phyloP scores from a whole-genome alignment of 306 rosid species.

The Spatholobus suberectus region DNA sequence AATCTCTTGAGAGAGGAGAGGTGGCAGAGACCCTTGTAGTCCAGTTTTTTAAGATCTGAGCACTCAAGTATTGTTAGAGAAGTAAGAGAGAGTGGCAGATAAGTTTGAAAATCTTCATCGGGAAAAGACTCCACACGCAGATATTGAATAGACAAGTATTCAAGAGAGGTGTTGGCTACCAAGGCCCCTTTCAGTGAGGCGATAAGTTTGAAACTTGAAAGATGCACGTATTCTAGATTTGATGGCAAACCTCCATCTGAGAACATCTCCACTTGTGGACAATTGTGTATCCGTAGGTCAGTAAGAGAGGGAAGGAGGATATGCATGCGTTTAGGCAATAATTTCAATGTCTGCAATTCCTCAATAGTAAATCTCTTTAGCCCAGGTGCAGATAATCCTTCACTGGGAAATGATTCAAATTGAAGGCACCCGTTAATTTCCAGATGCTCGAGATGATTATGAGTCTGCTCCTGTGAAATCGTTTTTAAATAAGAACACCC shows the following conservation, averaged over 20 bases:
- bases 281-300: rapidly evolving
- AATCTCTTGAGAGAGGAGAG: neutral
- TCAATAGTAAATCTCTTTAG: no score
- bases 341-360: neutral
- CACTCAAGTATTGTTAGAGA: neutral
- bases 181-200: neutral
- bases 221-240: neutral
- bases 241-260: neutral
- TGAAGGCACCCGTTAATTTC: rapidly evolving
- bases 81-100: neutral
- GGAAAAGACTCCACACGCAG: neutral
- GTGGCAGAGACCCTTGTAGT: neutral
- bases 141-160: rapidly evolving
- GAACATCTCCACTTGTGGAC: neutral
- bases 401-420: neutral
- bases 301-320: neutral
- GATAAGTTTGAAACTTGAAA: neutral
- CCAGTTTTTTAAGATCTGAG: neutral
- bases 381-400: neutral
- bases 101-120: neutral
- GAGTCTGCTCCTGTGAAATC: neutral
- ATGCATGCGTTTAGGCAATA: neutral
- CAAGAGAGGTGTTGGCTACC: neutral
- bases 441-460: neutral
- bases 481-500: neutral